Evolutionary conservation across 2,329 filamentous ascomycete species (phyloP), one percentile per base, ranked within the genome.

Genomic region (Sarocladium strictum): DNA sequence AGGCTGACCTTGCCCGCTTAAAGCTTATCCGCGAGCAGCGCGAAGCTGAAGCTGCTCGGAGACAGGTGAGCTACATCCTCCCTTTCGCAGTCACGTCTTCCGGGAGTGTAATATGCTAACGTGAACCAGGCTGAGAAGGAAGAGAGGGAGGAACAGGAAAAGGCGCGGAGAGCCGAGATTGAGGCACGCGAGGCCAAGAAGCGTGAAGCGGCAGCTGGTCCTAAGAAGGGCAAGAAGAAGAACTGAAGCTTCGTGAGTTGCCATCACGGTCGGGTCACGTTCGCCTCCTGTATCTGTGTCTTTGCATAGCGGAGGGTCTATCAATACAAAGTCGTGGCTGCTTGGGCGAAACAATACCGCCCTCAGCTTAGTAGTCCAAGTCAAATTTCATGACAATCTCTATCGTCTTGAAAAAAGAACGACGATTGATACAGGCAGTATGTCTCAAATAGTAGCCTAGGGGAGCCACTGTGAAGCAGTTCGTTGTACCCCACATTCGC

Each of bases 1-100:
- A 90, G 69, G 86, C 89, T 4, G 94, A 99, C 72, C 67, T 97
- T 62, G 93, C 90, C 56, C 83, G 94, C 55, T 74, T 99, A 65
- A 84, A 78, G 69, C 68, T 93, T 57, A 90, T 99, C 61, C 84
- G 86, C 49, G 90, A 96, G 78, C 87, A 90, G 75, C 83, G 94
- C 59, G 92, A 89, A 64, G 86, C 86, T 19, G 93, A 96, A 65
- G 84, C 89, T 53, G 88, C 85, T 27, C 78, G 90, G 63, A 92
- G 93, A 78, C 83, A 89, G 75, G 93, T 83, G 82, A 59, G 63
- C 27, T 17, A n/a, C 47, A 33, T n/a, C 3, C 5, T 19, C 23
- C n/a, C 6, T 33, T 29, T 4, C 17, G n/a, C n/a, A n/a, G n/a
- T n/a, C n/a, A n/a, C n/a, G n/a, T n/a, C n/a, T n/a, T n/a, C n/a